Percentiles rank a stretch among this genome's conserved stretches.
Evolutionary conservation across 805 yeast genomes (phyloP).

Genomic region (Lachancea nothofagi): DNA sequence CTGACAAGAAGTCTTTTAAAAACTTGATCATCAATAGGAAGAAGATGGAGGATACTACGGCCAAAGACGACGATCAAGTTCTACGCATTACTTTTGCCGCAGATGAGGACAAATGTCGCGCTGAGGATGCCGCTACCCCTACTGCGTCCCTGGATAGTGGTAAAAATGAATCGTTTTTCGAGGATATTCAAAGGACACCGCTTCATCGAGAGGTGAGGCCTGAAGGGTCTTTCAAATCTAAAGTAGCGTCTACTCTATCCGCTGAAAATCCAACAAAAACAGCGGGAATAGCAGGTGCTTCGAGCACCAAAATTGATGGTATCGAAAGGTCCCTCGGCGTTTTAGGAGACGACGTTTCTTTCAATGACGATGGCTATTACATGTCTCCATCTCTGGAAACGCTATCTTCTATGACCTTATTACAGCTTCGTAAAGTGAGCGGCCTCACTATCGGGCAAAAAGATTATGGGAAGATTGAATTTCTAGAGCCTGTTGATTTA

Average conservation of each 20-base stretch:
- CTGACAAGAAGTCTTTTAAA: slow-evolving; percentile 29
- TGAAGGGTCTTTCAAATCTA: background rate
- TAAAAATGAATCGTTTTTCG: slow-evolving; percentile 11
- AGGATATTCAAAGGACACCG: slow-evolving; percentile 11
- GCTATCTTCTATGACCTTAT: slow-evolving; percentile 51
- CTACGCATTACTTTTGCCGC: slow-evolving; percentile 17
- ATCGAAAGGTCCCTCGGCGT: slow-evolving; percentile 17
- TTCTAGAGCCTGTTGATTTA: slow-evolving; percentile 77
- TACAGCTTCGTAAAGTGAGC: slow-evolving; percentile 57
- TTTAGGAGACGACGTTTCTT: slow-evolving; percentile 38
- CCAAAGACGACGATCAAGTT: slow-evolving; percentile 12
- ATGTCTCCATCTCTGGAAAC: slow-evolving; percentile 70
- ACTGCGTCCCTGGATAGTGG: slow-evolving; percentile 1
- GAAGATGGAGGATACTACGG: slow-evolving; percentile 12
- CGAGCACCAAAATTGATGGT: background rate
- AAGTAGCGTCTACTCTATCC: slow-evolving; percentile 6
- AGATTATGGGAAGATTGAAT: slow-evolving; percentile 67
- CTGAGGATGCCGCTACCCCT: slow-evolving; percentile 3
- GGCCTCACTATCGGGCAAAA: slow-evolving; percentile 73
- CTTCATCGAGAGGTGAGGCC: background rate
- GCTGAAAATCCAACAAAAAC: slow-evolving; percentile 6
- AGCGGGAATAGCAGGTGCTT: background rate
- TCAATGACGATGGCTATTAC: slow-evolving; percentile 78
- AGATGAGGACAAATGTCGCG: slow-evolving; percentile 7
- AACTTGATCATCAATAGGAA: slow-evolving; percentile 25